These are phyloP conservation scores for Linderniella brevidens DNA, from an alignment of 257 asterid genomes.

Conservation along the genomic window DNA sequence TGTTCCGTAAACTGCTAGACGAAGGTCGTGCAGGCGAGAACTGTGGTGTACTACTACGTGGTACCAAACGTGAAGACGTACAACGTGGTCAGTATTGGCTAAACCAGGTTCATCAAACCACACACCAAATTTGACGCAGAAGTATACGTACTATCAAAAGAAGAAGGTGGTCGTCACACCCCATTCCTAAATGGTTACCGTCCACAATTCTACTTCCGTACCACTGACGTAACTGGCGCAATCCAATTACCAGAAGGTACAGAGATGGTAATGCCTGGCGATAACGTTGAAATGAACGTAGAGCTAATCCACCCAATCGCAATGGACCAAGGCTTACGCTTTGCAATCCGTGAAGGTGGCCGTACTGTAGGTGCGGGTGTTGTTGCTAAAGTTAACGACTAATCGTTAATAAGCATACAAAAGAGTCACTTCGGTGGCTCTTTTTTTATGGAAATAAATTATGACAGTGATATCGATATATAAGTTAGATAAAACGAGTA, in stretches of 20 bases:
- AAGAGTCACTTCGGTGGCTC: no score
- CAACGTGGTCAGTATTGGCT: conserved; percentile 77
- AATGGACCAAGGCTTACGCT: conserved; percentile 83
- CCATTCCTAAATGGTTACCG: conserved; percentile 86
- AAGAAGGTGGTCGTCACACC: conserved; percentile 99
- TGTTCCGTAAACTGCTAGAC: conserved; percentile 91
- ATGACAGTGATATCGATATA: no score
- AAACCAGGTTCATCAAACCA: no score
- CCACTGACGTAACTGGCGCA: conserved; percentile 96
- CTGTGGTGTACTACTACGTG: conserved; percentile 92
- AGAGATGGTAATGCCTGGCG: conserved; percentile 99
- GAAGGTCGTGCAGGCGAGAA: conserved; percentile 99
- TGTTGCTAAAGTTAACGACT: conserved; percentile 67
- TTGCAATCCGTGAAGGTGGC: conserved; percentile 97
- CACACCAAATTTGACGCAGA: conserved; percentile 93
- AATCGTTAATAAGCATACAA: no score
- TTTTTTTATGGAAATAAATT: no score
- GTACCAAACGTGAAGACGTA: conserved; percentile 83
- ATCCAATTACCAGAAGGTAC: conserved; percentile 91
- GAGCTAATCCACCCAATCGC: conserved; percentile 85
- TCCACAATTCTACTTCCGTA: conserved; percentile 95
- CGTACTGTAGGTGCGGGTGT: conserved; percentile 98
- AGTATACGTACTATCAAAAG: conserved; percentile 92
- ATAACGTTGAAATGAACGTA: conserved; percentile 83
- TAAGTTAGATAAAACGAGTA: no score